These are phyloP conservation scores for Leccinum discolor DNA, from an alignment of 1,284 basidiomycete genomes.

Conservation along the genomic window DNA sequence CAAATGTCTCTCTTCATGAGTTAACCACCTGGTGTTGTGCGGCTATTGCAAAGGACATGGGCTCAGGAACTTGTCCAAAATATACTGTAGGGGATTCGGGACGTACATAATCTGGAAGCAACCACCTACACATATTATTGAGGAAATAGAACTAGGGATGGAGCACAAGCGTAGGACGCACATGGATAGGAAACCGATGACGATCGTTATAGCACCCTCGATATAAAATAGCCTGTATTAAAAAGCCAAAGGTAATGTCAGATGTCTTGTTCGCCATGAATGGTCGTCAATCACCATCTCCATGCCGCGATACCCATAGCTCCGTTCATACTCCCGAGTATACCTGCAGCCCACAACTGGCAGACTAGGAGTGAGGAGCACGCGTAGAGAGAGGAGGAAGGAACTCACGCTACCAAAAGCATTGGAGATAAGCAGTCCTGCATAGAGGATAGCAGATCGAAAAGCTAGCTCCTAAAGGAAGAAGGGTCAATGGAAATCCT, in stretches of 20 bases:
- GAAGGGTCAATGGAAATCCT: constrained; percentile 39
- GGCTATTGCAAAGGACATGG: constrained; percentile 37
- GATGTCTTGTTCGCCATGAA: constrained; percentile 32
- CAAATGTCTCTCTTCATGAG: constrained; percentile 55
- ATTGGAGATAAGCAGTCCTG: constrained; percentile 69
- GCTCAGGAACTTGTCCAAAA: constrained; percentile 38
- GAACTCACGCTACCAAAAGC: constrained; percentile 67
- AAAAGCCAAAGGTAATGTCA: constrained; percentile 44
- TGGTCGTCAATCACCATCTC: constrained; percentile 49
- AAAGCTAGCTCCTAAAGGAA: constrained; percentile 59
- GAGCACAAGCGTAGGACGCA: constrained; percentile 36
- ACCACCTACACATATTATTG: constrained; percentile 35
- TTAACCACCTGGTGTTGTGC: constrained; percentile 68
- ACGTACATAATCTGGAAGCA: constrained; percentile 29
- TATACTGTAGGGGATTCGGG: constrained; percentile 28
- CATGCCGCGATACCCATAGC: constrained; percentile 67
- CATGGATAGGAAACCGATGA: constrained; percentile 56
- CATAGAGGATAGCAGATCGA: constrained; percentile 70
- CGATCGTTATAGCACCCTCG: constrained; percentile 51
- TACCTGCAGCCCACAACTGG: constrained; percentile 1
- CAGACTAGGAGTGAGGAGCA: constrained; percentile 41
- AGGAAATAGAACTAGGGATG: neutral
- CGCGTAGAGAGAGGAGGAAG: neutral
- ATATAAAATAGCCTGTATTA: constrained; percentile 31
- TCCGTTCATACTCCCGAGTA: constrained; percentile 45